Percentiles rank a stretch among this genome's conserved stretches.
Evolutionary conservation across 805 yeast genomes (phyloP).

Genomic region (Candida krabiensis): DNA sequence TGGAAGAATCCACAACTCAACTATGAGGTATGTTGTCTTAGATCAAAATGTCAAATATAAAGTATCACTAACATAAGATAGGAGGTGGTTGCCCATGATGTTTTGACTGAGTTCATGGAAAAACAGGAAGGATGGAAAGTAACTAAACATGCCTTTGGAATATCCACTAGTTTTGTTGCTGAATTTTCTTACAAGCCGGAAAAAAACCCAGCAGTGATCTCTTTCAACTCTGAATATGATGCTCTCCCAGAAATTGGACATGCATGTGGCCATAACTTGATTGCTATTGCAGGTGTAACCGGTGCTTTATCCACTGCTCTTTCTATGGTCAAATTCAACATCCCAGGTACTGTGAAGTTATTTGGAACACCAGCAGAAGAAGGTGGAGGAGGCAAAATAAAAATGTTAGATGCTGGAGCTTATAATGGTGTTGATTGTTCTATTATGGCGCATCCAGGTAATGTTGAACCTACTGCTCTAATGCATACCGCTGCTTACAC

Average conservation of each 20-base stretch:
- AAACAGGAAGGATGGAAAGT: conserved; percentile 27
- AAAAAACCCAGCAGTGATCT: conserved; percentile 17
- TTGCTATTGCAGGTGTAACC: conserved; percentile 24
- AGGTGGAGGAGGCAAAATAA: conserved; percentile 29
- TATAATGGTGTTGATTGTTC: conserved; percentile 26
- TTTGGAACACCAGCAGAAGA: conserved; percentile 34
- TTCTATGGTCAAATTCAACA: conserved; percentile 21
- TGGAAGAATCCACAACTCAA: conserved; percentile 23
- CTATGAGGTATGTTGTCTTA: conserved; percentile 12
- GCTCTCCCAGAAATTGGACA: conserved; percentile 32
- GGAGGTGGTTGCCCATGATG: conserved; percentile 28
- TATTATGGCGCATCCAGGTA: conserved; percentile 29
- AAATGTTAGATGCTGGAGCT: conserved; percentile 28
- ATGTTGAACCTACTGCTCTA: conserved; percentile 13
- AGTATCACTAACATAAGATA: conserved; percentile 3
- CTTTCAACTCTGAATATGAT: conserved; percentile 30
- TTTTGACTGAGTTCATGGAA: conserved; percentile 21
- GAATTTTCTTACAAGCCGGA: conserved; percentile 14
- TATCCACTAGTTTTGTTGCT: conserved; percentile 25
- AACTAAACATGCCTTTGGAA: conserved; percentile 24
- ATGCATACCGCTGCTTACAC: conserved; percentile 22
- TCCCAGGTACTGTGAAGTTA: conserved; percentile 29
- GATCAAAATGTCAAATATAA: neutral
- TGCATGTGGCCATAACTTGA: conserved; percentile 33
- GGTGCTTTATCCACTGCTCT: conserved; percentile 21